Evolutionary conservation across 108 stramenopile genomes (phyloP), one percentile per base, ranked within the genome.

Genomic region (Seminavis robusta): DNA sequence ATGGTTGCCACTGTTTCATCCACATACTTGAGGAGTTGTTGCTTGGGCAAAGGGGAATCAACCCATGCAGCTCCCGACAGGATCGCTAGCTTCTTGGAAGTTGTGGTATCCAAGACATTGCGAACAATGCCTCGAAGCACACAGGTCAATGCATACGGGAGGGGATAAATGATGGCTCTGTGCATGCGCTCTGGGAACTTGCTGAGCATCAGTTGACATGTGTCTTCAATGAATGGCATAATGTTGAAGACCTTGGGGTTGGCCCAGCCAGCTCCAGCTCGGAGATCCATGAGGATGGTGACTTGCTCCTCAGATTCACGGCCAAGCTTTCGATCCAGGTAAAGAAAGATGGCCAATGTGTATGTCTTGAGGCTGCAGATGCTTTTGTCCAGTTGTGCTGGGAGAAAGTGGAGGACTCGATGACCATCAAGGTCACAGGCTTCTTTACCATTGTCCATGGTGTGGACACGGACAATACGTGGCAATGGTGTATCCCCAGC

Each of bases 231-330:
- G 33, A 84, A 84, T 0, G 81, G 77, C 7, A 90, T 60, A 23
- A 80, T 37, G 7, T 60, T 55, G 52, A 64, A 68, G 8, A 76
- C 79, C 15, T 71, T 64, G 1, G 69, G 58, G 55, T 90, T 90
- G 11, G 80, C 56, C 88, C 88, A 90, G 15, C 83, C 83, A 38
- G 51, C 43, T n/a, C 88, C 88, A 34, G 80, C 76, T 19, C 88
- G 77, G 8, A 84, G 70, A 55, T 90, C 88, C 37, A 85, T 58
- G 11, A 78, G 28, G 8, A 90, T 60, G 31, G 78, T 75, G 25
- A 86, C 44, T n/a, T 47, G 52, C 55, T 86, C 85, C 9, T 47
- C 32, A 42, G 47, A 55, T 30, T 50, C 16, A 34, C 82, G 65
- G 25, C 59, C 66, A 20, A 80, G 48, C 26, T 59, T 61, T 26